phyloP scores from a whole-genome alignment of 2,329 filamentous ascomycete species.

The Calonectria montana region DNA sequence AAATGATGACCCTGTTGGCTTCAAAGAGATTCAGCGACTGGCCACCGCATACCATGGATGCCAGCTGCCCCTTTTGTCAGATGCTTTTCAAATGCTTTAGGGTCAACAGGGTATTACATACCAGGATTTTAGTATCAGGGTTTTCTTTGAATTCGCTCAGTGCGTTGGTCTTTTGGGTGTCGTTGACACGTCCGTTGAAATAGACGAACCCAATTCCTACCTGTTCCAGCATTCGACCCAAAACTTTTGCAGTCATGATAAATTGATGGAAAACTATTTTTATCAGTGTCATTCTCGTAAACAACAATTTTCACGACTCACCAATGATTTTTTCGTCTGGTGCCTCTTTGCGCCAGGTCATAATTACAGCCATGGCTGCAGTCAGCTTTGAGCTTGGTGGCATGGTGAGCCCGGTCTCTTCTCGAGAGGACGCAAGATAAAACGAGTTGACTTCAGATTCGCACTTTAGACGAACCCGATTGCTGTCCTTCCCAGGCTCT shows the following conservation, averaged over 20 bases:
- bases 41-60: slow-evolving; percentile 48
- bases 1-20: slow-evolving; percentile 64
- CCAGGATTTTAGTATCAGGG: slow-evolving; percentile 45
- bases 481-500: slow-evolving; percentile 42
- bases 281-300: too few species aligned
- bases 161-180: slow-evolving; percentile 24
- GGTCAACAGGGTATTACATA: slow-evolving; percentile 35
- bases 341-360: slow-evolving; percentile 44
- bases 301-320: slow-evolving; percentile 29
- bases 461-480: slow-evolving; percentile 21
- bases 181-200: slow-evolving; percentile 44
- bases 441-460: slow-evolving; percentile 28
- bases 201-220: slow-evolving; percentile 51
- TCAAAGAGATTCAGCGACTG: slow-evolving; percentile 54
- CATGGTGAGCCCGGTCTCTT: background rate
- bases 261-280: slow-evolving; percentile 51
- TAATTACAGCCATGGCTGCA: slow-evolving; percentile 44
- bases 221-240: slow-evolving; percentile 50
- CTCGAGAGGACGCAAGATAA: slow-evolving; percentile 33
- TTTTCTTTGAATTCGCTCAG: slow-evolving; percentile 39
- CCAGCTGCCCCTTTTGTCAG: slow-evolving; percentile 43
- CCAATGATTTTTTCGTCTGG: slow-evolving; percentile 55
- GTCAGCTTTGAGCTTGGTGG: slow-evolving; percentile 48
- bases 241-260: slow-evolving; percentile 43
- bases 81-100: background rate